Conservation (phyloP, 306 rosid genomes). For the Purshia tridentata region DNA sequence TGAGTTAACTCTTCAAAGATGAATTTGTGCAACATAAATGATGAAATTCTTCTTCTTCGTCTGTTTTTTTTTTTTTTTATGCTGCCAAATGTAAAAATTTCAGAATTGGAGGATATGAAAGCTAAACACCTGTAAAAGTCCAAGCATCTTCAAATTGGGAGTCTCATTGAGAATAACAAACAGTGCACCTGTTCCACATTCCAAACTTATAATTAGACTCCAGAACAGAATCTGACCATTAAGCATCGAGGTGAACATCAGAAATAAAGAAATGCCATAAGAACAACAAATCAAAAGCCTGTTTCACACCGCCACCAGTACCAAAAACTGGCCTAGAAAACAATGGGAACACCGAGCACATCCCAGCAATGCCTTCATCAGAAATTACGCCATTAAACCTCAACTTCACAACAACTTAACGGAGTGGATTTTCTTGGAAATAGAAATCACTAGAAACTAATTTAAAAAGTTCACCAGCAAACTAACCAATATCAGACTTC, state of each 20-base stretch:
- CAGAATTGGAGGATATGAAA: neutral
- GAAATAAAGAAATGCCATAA: neutral
- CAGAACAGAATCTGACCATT: conserved; percentile 10
- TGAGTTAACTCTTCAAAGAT: neutral
- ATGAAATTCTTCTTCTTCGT: neutral
- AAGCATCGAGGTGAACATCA: neutral
- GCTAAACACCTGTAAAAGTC: conserved; percentile 68
- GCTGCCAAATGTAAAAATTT: neutral
- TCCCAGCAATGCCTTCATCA: neutral
- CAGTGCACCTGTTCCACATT: conserved; percentile 71
- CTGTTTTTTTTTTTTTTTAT: no score
- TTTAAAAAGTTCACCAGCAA: neutral
- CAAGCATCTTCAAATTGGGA: conserved; percentile 93
- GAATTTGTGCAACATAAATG: neutral
- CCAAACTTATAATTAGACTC: conserved; percentile 31
- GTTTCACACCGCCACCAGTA: neutral
- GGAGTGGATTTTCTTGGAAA: neutral
- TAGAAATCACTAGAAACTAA: neutral
- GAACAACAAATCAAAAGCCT: neutral
- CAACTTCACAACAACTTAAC: conserved; percentile 8
- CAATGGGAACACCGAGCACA: neutral
- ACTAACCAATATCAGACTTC: neutral
- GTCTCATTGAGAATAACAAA: conserved; percentile 68
- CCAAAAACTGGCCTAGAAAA: neutral
- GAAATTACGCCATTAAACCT: conserved; percentile 1